These are phyloP conservation scores for Sapria himalayana DNA, from an alignment of 345 rosid species.

Conservation along the genomic window DNA sequence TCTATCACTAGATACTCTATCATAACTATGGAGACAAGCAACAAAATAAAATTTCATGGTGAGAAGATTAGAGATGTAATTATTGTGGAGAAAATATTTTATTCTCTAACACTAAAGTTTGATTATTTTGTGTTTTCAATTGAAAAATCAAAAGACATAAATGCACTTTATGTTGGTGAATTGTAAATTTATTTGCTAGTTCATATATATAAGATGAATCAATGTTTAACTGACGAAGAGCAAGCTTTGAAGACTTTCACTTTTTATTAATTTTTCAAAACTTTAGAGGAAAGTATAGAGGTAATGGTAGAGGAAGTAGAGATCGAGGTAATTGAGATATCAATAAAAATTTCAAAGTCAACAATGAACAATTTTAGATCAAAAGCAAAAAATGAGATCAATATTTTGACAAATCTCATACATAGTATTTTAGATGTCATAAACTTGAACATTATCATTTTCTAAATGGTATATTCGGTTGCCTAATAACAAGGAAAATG, in stretches of 20 bases:
- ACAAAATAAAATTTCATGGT: neutral
- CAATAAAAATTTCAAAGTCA: neutral
- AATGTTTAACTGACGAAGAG: no score
- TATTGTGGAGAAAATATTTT: neutral
- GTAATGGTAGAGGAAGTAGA: neutral
- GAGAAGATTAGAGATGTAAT: neutral
- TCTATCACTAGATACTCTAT: neutral
- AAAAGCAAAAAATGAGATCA: conserved; percentile 1
- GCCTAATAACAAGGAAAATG: neutral
- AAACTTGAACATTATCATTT: neutral
- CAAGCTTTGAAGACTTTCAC: neutral
- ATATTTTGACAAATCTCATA: conserved; percentile 1
- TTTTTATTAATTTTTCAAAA: neutral
- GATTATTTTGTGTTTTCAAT: neutral
- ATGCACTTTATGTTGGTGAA: neutral
- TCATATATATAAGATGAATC: no score
- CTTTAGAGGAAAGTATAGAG: neutral
- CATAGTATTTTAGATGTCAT: conserved; percentile 2
- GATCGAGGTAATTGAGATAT: neutral
- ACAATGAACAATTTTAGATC: neutral
- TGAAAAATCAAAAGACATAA: neutral
- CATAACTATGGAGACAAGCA: neutral
- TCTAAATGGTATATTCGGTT: neutral
- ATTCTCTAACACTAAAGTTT: neutral
- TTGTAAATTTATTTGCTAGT: no score